phyloP scores from a whole-genome alignment of 108 stramenopile genomes.

The Skeletonema menzelii region DNA sequence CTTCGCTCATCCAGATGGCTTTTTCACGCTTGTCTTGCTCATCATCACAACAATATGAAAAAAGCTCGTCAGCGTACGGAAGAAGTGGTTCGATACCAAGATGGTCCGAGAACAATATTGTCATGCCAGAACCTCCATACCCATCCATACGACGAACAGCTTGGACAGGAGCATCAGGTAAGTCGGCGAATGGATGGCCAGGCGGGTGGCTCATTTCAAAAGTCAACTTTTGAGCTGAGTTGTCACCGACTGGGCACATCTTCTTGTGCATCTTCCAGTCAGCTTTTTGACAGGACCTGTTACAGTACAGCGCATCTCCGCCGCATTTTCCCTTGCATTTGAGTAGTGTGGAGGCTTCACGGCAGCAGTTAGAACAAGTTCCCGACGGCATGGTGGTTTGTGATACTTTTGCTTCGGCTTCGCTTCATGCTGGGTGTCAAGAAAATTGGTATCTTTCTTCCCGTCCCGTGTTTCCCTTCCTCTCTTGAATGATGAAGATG shows the following conservation, averaged over 20 bases:
- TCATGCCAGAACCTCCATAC: constrained; percentile 12
- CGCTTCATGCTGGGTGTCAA: too few species aligned
- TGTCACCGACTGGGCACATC: constrained; percentile 11
- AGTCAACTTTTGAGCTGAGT: not conserved
- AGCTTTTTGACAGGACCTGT: constrained; percentile 19
- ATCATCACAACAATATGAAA: not conserved
- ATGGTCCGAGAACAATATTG: constrained; percentile 10
- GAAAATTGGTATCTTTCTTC: not conserved
- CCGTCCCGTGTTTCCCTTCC: not conserved
- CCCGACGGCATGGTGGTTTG: not conserved
- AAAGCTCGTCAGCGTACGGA: not conserved
- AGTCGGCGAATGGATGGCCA: not conserved
- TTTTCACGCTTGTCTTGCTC: not conserved
- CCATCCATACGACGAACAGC: constrained; percentile 19
- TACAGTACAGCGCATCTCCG: constrained; percentile 11
- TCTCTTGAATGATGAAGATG: too few species aligned
- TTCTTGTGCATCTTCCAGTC: constrained; percentile 28
- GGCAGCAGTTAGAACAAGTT: constrained; percentile 6
- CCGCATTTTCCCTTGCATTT: not conserved
- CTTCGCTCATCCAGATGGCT: not conserved
- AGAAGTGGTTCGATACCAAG: constrained; percentile 1
- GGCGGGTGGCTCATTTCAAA: not conserved
- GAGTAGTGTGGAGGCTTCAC: not conserved
- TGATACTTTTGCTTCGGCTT: too few species aligned
- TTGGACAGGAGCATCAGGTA: constrained; percentile 13